Conservation (phyloP, 495 filamentous ascomycete genomes). For the Collariella sp. region DNA sequence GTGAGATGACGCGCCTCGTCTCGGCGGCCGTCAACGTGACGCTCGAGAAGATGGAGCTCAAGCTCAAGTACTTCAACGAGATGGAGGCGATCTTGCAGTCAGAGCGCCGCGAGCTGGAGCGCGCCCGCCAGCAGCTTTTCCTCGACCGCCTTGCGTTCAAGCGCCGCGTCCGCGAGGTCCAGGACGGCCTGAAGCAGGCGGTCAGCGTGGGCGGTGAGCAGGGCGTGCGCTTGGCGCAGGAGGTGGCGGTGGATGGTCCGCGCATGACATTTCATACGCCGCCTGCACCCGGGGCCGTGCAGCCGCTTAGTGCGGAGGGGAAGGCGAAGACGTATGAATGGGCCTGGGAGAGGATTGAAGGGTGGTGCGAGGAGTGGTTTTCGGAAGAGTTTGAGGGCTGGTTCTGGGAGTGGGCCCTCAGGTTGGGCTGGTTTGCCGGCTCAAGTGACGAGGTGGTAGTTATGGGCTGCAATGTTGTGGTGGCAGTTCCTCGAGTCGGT, state of each 20-base stretch:
- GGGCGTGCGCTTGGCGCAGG: conserved; percentile 45
- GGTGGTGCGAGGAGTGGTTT: no score
- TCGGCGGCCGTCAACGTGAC: conserved; percentile 78
- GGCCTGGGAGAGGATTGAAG: conserved; percentile 18
- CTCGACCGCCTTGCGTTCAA: conserved; percentile 84
- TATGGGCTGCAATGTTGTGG: no score
- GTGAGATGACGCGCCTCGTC: conserved; percentile 87
- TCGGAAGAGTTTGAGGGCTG: background rate
- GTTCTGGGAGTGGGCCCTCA: background rate
- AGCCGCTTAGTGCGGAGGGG: conserved; percentile 60
- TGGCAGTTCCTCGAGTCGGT: background rate
- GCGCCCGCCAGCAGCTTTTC: conserved; percentile 85
- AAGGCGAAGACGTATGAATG: conserved; percentile 45
- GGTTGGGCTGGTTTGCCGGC: background rate
- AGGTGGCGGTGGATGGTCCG: conserved; percentile 41
- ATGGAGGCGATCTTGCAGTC: conserved; percentile 86
- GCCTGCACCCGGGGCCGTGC: conserved; percentile 39
- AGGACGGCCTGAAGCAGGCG: conserved; percentile 63
- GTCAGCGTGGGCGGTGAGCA: conserved; percentile 52
- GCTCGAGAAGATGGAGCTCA: conserved; percentile 73
- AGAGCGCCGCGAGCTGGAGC: conserved; percentile 85
- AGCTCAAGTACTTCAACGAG: conserved; percentile 88
- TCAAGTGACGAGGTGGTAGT: background rate
- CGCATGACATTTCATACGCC: conserved; percentile 55
- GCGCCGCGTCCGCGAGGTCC: conserved; percentile 71